phyloP scores from a whole-genome alignment of 352 stramenopile species.

The Pythium guiyangense region DNA sequence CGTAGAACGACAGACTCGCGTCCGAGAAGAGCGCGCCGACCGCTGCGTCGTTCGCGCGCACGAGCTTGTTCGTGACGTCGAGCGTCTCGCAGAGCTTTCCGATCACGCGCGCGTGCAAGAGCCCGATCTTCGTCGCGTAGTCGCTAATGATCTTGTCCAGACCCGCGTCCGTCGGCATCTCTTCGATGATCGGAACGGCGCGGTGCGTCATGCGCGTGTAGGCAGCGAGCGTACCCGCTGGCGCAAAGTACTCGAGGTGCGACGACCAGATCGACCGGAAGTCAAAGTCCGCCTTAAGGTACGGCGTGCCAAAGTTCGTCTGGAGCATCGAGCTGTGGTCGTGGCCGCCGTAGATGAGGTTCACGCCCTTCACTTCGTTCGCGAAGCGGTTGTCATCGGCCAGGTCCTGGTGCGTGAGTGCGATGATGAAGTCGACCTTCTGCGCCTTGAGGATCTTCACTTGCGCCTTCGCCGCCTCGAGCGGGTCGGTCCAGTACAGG shows the following conservation, averaged over 20 bases:
- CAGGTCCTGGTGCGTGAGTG: constrained; percentile 62
- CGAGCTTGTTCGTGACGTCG: constrained; percentile 44
- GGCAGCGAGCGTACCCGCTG: constrained; percentile 16
- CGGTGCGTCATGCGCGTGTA: constrained; percentile 47
- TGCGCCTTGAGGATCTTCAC: constrained; percentile 33
- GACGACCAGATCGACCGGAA: constrained; percentile 70
- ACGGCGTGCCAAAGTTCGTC: too few relatives aligned
- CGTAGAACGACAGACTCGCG: too few relatives aligned
- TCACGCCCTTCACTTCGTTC: constrained; percentile 59
- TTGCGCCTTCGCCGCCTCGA: constrained; percentile 46
- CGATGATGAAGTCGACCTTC: constrained; percentile 65
- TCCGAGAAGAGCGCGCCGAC: neutral
- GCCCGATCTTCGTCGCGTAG: constrained; percentile 40
- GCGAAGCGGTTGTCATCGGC: constrained; percentile 64
- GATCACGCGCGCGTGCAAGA: too few relatives aligned
- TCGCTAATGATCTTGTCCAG: constrained; percentile 48
- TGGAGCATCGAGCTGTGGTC: constrained; percentile 70
- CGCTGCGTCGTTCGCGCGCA: constrained; percentile 20
- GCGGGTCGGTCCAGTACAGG: constrained; percentile 60
- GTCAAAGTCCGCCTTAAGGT: constrained; percentile 75
- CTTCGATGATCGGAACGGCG: constrained; percentile 43
- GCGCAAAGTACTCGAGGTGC: constrained; percentile 52
- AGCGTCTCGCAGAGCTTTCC: constrained; percentile 53
- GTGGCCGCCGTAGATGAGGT: constrained; percentile 61
- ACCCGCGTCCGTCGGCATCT: constrained; percentile 47